Evolutionary conservation across 352 stramenopile species (phyloP).

Genomic region (Thraustotheca clavata): DNA sequence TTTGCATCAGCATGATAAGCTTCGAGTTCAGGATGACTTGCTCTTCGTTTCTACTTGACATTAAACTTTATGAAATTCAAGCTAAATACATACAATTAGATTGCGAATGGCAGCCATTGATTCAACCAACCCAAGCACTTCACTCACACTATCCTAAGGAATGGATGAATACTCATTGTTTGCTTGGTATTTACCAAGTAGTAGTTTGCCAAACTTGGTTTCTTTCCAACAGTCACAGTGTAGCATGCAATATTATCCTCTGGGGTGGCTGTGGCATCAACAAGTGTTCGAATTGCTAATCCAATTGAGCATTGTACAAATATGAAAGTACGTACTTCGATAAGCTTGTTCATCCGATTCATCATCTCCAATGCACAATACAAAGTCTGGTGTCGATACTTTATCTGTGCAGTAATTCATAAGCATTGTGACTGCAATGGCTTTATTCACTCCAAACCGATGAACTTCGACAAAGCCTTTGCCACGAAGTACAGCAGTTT

Average conservation of each 20-base stretch:
- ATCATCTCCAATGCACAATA: conserved; percentile 95
- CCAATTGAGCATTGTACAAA: conserved; percentile 16
- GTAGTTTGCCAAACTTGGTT: conserved; percentile 92
- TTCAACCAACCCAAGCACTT: conserved; percentile 15
- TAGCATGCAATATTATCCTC: conserved; percentile 48
- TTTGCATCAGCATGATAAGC: background rate
- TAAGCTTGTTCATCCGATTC: conserved; percentile 92
- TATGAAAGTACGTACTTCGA: conserved; percentile 47
- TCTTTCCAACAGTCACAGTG: conserved; percentile 96
- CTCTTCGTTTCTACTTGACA: background rate
- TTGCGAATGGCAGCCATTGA: conserved; percentile 4
- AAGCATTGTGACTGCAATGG: conserved; percentile 43
- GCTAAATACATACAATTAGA: background rate
- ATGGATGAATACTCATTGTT: background rate
- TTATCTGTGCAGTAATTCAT: conserved; percentile 46
- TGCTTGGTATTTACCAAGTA: conserved; percentile 64
- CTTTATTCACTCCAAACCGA: conserved; percentile 63
- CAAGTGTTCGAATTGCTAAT: conserved; percentile 40
- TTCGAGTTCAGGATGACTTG: conserved; percentile 2
- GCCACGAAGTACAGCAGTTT: conserved; percentile 39
- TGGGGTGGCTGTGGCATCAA: conserved; percentile 27
- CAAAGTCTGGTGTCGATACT: conserved; percentile 86
- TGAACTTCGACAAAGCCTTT: conserved; percentile 73
- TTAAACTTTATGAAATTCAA: background rate
- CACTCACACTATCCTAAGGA: conserved; percentile 19